Evolutionary conservation across 352 stramenopile genomes (phyloP).

Genomic region (Phytophthora tentaculata): DNA sequence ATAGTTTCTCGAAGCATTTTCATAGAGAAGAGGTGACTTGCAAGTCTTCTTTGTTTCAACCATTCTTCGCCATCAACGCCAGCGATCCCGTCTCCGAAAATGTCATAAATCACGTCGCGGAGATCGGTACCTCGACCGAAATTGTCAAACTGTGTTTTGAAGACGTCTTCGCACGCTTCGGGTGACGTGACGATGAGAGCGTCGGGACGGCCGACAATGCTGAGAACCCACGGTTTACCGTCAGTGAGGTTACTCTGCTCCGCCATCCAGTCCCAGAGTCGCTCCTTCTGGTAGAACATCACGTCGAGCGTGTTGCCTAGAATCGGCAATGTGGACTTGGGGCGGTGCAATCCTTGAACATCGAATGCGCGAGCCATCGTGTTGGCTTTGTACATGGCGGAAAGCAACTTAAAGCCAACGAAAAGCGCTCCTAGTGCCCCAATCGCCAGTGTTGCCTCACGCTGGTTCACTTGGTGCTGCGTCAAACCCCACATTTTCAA

Average conservation of each 20-base stretch:
- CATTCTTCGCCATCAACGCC: not conserved
- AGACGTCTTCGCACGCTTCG: constrained; percentile 35
- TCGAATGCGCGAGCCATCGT: constrained; percentile 4
- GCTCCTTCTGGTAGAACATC: constrained; percentile 42
- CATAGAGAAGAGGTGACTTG: not conserved
- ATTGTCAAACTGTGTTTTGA: constrained; percentile 54
- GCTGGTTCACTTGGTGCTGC: too few species aligned
- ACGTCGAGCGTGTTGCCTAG: constrained; percentile 47
- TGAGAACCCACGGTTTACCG: constrained; percentile 56
- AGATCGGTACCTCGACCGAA: constrained; percentile 44
- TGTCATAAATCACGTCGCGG: not conserved
- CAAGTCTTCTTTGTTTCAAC: not conserved
- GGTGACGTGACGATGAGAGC: constrained; percentile 48
- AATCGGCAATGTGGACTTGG: constrained; percentile 40
- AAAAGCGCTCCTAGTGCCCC: too few species aligned
- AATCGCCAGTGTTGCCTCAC: too few species aligned
- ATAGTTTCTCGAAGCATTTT: not conserved
- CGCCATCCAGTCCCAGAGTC: constrained; percentile 62
- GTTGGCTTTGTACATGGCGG: too few species aligned
- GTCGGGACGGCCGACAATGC: constrained; percentile 36
- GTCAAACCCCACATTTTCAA: too few species aligned
- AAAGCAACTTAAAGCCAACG: too few species aligned
- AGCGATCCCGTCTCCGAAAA: not conserved
- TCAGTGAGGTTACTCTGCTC: constrained; percentile 46
- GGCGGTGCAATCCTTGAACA: constrained; percentile 30